A percentile compares a stretch with the other conserved stretches of the same genome.
These are phyloP conservation scores for Picea abies DNA, from an alignment of 83 land plant genomes.

Conservation along the genomic window DNA sequence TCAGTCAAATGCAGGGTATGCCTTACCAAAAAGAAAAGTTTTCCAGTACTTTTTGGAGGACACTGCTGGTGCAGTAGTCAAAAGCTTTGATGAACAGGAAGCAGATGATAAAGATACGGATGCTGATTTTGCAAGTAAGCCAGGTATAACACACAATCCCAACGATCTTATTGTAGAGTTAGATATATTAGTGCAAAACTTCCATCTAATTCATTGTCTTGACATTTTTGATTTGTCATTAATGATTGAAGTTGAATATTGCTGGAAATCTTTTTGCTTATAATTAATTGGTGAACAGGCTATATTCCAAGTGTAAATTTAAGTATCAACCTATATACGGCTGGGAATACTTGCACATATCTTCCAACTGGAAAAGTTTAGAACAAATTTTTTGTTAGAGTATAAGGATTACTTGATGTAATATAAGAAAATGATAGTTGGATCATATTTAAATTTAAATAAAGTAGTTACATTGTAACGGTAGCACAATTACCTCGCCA, in stretches of 20 bases:
- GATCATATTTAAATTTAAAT: no score
- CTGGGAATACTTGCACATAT: not conserved
- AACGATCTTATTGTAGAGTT: not conserved
- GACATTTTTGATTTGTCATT: not conserved
- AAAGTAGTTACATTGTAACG: not conserved
- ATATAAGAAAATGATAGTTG: no score
- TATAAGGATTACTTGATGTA: no score
- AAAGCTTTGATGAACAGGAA: conserved; percentile 34
- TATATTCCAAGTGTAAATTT: not conserved
- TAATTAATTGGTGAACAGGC: not conserved
- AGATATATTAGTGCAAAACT: not conserved
- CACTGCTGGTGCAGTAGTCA: conserved; percentile 38
- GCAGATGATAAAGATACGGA: conserved; percentile 25
- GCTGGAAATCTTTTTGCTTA: not conserved
- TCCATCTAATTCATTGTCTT: not conserved
- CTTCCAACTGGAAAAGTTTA: not conserved
- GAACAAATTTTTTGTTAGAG: not conserved
- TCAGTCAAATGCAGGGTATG: conserved; percentile 68
- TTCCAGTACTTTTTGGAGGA: conserved; percentile 62
- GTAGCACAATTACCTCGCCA: not conserved
- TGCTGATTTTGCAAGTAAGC: conserved; percentile 14
- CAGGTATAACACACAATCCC: conserved; percentile 16
- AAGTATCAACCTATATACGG: not conserved
- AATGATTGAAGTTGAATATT: not conserved
- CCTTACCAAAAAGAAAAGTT: conserved; percentile 52